These are phyloP conservation scores for Naegleria lovaniensis DNA, from an alignment of 208 protist genomes.

Conservation along the genomic window DNA sequence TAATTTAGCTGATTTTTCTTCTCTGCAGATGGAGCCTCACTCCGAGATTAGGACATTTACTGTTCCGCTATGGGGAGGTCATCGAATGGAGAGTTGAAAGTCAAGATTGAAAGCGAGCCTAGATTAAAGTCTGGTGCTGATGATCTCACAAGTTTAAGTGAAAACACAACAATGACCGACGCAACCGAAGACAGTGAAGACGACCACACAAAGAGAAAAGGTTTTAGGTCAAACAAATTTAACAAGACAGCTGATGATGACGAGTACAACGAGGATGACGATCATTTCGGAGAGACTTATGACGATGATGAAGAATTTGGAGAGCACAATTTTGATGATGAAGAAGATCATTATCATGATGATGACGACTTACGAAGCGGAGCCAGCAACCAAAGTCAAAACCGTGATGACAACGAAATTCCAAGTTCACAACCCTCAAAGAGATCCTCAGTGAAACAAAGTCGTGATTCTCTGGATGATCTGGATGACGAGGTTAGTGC, in stretches of 20 bases:
- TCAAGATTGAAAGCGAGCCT: background rate
- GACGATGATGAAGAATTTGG: background rate
- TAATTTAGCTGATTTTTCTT: constrained; percentile 10
- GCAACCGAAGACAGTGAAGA: background rate
- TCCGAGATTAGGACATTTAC: constrained; percentile 3
- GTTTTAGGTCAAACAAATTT: background rate
- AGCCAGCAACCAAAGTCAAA: background rate
- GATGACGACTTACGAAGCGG: background rate
- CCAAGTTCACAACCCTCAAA: background rate
- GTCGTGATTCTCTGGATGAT: background rate
- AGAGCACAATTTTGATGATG: background rate
- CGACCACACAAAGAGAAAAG: background rate
- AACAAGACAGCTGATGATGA: background rate
- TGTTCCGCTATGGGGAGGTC: background rate
- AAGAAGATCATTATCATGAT: background rate
- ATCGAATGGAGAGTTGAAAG: background rate
- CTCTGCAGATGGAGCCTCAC: background rate
- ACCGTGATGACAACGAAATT: background rate
- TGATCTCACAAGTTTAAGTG: background rate
- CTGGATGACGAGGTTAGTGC: background rate
- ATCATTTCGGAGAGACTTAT: background rate
- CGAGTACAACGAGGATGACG: background rate
- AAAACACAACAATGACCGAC: background rate
- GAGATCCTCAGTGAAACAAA: background rate
- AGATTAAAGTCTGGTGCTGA: background rate